Evolutionary conservation across 768 basidiomycete genomes (phyloP).

Genomic region (Kwoniella heveanensis): DNA sequence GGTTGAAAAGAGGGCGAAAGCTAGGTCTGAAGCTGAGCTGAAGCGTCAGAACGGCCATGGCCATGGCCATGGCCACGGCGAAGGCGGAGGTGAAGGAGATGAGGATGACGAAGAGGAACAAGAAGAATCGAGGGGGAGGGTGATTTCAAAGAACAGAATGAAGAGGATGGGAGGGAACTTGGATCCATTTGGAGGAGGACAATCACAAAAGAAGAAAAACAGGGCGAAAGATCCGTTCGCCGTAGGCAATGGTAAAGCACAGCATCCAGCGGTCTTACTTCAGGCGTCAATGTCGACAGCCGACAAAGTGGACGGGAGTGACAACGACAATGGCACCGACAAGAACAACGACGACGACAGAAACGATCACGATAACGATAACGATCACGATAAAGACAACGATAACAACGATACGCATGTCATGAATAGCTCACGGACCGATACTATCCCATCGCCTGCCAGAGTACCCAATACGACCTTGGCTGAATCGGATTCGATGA

Average conservation of each 20-base stretch:
- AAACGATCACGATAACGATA: slow-evolving; percentile 6
- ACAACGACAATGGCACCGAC: neutral
- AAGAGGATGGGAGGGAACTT: slow-evolving; percentile 3
- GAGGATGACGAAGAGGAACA: slow-evolving; percentile 30
- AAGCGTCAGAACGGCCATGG: slow-evolving; percentile 1
- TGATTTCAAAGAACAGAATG: slow-evolving; percentile 27
- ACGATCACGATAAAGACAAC: neutral
- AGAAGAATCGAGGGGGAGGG: slow-evolving; percentile 36
- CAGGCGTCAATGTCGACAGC: neutral
- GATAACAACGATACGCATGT: too few species aligned
- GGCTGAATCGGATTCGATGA: too few species aligned
- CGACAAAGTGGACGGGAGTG: neutral
- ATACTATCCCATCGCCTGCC: too few species aligned
- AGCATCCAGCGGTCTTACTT: neutral
- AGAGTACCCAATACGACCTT: too few species aligned
- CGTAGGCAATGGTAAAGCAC: neutral
- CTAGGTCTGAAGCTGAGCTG: neutral
- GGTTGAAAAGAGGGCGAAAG: slow-evolving; percentile 12
- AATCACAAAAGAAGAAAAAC: slow-evolving; percentile 25
- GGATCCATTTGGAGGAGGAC: slow-evolving; percentile 20
- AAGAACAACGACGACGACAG: neutral
- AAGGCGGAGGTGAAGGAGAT: slow-evolving; percentile 6
- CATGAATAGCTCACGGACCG: too few species aligned
- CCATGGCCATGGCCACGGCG: slow-evolving; percentile 6
- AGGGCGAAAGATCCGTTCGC: slow-evolving; percentile 22